phyloP scores from a whole-genome alignment of 371 early-diverging fungal genomes.

The Rhizopus sp. region DNA sequence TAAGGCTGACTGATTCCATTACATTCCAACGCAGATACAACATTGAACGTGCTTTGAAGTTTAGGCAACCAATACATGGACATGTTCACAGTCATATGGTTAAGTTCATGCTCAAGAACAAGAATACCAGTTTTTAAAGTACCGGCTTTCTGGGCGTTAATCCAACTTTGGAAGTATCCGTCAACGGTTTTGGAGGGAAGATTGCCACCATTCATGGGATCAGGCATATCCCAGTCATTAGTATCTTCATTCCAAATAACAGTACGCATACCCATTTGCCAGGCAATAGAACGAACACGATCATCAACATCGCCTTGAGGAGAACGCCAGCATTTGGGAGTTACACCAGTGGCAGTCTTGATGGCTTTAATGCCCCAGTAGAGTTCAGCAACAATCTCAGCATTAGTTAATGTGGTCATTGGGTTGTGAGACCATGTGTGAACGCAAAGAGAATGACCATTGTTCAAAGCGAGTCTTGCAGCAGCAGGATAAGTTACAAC shows the following conservation, averaged over 20 bases:
- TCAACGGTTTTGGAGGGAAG: slow-evolving; percentile 31
- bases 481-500: slow-evolving; percentile 44
- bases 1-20: slow-evolving; percentile 53
- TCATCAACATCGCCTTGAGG: slow-evolving; percentile 58
- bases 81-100: slow-evolving; percentile 48
- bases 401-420: slow-evolving; percentile 53
- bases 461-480: slow-evolving; percentile 41
- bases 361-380: slow-evolving; percentile 53
- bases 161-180: slow-evolving; percentile 44
- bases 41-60: slow-evolving; percentile 40
- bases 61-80: slow-evolving; percentile 50
- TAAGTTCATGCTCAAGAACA: slow-evolving; percentile 54
- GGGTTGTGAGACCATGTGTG: slow-evolving; percentile 64
- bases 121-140: slow-evolving; percentile 37
- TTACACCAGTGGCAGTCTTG: slow-evolving; percentile 56
- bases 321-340: slow-evolving; percentile 56
- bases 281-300: slow-evolving; percentile 52
- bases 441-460: slow-evolving; percentile 46
- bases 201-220: slow-evolving; percentile 23
- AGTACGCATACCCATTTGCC: slow-evolving; percentile 52
- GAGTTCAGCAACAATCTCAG: slow-evolving; percentile 57
- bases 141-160: slow-evolving; percentile 37
- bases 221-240: slow-evolving; percentile 26
- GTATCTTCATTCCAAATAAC: slow-evolving; percentile 48
- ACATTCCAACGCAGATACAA: slow-evolving; percentile 47